Evolutionary conservation across 2,329 filamentous ascomycete species (phyloP), one percentile per base, ranked within the genome.

Genomic region (Aureobasidium lini): DNA sequence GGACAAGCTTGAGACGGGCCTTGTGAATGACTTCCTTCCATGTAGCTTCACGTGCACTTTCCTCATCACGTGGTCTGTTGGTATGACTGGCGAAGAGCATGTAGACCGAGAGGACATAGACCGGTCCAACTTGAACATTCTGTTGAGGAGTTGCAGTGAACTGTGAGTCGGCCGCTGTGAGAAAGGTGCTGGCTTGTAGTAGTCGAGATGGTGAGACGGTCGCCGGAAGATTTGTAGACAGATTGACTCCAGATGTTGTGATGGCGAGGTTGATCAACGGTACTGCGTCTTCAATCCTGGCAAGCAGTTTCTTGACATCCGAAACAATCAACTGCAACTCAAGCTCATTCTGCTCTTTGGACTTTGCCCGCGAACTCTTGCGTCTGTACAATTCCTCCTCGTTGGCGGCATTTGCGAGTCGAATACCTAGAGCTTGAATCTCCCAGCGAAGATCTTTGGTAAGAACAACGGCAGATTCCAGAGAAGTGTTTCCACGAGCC

Each of bases 1-100:
- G 82, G 66, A 88, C 81, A 10, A 99, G 78, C 60, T 91, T 90
- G 11, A 96, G 84, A 40, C 86, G 84, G 16, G 91, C 89, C 72
- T 97, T 99, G 76, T 97, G 92, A 62, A 96, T 86, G 42, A 95
- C 91, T 71, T 99, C 93, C 70, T 97, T 94, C 94, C 94, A 97
- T 0, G 92, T 88, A 0, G 90, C 78, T 75, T 85, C 73, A 75
- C 88, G 70, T 64, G 85, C 66, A 66, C 82, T 74, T 70, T 84
- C 73, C 73, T 84, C 73, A 65, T 81, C 77, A 16, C 81, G 78
- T 2, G 79, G 75, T 40, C 82, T 75, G 44, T 77, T 76, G 3
- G 86, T 77, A 71, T 97, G 91, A 1, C 90, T 88, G 2, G 86
- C 80, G 67, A 97, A 99, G 0, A 97, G 81, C 91, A 97, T 96